Base-by-base conservation (phyloP, 2,329 filamentous ascomycete species). In the Lecanicillium sp. region DNA sequence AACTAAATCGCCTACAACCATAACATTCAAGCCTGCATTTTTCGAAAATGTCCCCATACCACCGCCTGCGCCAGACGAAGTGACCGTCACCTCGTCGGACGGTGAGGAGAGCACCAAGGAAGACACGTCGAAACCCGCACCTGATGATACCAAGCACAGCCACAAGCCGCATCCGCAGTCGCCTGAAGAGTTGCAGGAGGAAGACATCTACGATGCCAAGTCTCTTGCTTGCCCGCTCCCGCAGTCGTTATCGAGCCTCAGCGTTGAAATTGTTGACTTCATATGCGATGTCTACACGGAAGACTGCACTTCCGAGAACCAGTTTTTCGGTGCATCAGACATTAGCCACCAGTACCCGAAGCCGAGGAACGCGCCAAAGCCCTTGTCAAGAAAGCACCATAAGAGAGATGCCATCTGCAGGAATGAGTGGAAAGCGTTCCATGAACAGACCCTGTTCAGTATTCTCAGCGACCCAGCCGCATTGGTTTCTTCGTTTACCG, bases 371-470 rank as follows among this genome's bases (percentile, higher is more conserved):
- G 12, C 52, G 52, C 2, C 51, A 48, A 20, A 51, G 19, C n/a
- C 21, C 41, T 19, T 45, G 21, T 17, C 6, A 23, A 30, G 46
- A 12, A 39, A 17, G 8, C 24, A 27, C 5, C 35, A 32, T 8
- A 21, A 8, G n/a, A 24, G 37, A 29, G 41, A 45, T 32, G 27
- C 24, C 6, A 17, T 52, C 5, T 56, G 56, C 2, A 58, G 52
- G 47, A 58, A 66, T 11, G 69, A 78, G 50, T 85, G 81, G 78
- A 77, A 73, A 52, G 58, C 70, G 1, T 86, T 86, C 55, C 72
- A 78, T 26, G 76, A 83, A 53, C 83, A 86, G 57, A 79, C 77
- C 42, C 65, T 86, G 6, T 86, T 84, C 59, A 77, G 77, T 54
- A 74, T 83, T 6, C 67, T 86, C 40, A 80, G 78, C 54, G 73